Evolutionary conservation across 148 eudicot species (phyloP).

Genomic region (Drosera capensis): DNA sequence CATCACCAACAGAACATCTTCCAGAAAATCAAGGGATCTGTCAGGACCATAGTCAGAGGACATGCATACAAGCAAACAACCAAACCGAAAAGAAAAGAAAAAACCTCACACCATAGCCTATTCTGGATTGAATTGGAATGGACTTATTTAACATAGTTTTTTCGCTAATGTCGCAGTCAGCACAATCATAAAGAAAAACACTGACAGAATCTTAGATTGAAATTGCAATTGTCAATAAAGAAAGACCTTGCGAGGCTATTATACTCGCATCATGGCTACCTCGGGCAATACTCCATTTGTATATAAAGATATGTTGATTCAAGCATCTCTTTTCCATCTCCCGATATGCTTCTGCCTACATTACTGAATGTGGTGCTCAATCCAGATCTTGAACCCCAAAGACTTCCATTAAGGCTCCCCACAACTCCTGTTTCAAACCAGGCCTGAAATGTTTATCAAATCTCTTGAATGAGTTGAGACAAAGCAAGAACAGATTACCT

Average conservation of each 20-base stretch:
- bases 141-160: no score
- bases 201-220: no score
- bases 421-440: slow-evolving; percentile 85
- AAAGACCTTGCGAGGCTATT: neutral
- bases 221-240: no score
- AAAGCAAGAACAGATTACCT: neutral
- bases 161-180: no score
- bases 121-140: no score
- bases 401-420: slow-evolving; percentile 29
- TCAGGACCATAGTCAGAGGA: no score
- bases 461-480: neutral
- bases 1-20: no score
- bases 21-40: no score
- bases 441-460: slow-evolving; percentile 41
- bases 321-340: slow-evolving; percentile 31
- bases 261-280: slow-evolving; percentile 25
- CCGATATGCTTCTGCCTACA: slow-evolving; percentile 42
- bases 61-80: no score
- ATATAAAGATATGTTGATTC: slow-evolving; percentile 84
- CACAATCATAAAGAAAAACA: no score
- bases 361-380: slow-evolving; percentile 43
- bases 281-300: slow-evolving; percentile 98
- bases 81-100: no score
- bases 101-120: no score
- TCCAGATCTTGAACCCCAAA: slow-evolving; percentile 55